Evolutionary conservation across 176 grass and related monocot genomes (phyloP).

Genomic region (Musa itinerans): DNA sequence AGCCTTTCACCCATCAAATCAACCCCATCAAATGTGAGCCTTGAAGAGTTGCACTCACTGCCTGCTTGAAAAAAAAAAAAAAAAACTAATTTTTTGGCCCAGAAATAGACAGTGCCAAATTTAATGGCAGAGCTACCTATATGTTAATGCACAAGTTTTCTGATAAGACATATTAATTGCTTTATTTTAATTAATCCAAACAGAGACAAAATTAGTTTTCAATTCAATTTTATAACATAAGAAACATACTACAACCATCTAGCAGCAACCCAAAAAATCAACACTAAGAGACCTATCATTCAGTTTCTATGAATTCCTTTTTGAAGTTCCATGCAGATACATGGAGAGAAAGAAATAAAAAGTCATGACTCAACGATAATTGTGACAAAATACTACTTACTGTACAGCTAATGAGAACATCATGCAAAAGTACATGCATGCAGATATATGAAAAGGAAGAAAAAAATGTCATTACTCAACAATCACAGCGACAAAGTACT

Average conservation of each 20-base stretch:
- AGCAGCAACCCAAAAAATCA: too few relatives aligned
- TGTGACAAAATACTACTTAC: neutral
- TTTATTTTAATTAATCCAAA: too few relatives aligned
- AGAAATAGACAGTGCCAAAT: neutral
- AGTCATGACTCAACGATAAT: neutral
- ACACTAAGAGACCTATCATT: too few relatives aligned
- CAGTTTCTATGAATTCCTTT: too few relatives aligned
- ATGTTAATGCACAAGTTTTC: neutral
- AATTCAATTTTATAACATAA: too few relatives aligned
- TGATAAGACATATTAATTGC: neutral
- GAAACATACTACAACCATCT: too few relatives aligned
- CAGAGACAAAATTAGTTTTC: too few relatives aligned
- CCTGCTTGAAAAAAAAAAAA: slow-evolving; percentile 35
- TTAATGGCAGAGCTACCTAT: neutral
- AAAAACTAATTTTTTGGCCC: neutral
- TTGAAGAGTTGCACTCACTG: slow-evolving; percentile 72
- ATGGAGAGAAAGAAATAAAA: neutral
- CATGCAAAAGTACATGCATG: neutral
- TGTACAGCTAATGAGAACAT: neutral
- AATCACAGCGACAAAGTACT: neutral
- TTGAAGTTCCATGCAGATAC: neutral
- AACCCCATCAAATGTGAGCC: slow-evolving; percentile 83
- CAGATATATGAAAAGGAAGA: neutral
- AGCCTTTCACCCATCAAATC: slow-evolving; percentile 98
- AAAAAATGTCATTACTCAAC: neutral